These are phyloP conservation scores for Moelleriella libera DNA, from an alignment of 2,329 filamentous ascomycete genomes.

Conservation along the genomic window DNA sequence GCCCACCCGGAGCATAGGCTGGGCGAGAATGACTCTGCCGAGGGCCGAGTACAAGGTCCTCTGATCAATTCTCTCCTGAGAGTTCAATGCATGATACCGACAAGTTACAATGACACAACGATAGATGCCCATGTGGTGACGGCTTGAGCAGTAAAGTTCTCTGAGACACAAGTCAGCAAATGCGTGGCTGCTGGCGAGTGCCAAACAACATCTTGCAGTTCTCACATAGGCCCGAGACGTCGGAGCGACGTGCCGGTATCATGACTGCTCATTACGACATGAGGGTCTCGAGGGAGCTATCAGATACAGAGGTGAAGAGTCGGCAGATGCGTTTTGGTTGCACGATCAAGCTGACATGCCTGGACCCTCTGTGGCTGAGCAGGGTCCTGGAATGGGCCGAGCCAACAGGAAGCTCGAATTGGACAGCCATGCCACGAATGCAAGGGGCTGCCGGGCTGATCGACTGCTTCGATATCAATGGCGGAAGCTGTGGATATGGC, in stretches of 20 bases:
- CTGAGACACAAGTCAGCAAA: conserved; percentile 12
- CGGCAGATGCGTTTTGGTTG: too few relatives aligned
- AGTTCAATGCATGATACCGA: conserved; percentile 19
- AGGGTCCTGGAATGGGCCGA: too few relatives aligned
- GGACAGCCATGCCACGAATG: too few relatives aligned
- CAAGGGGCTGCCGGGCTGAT: too few relatives aligned
- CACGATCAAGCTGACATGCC: too few relatives aligned
- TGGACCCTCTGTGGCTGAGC: too few relatives aligned
- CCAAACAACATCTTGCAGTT: not conserved
- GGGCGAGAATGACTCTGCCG: conserved; percentile 22
- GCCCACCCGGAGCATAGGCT: conserved; percentile 33
- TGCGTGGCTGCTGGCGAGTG: not conserved
- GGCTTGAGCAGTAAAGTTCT: conserved; percentile 29
- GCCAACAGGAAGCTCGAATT: too few relatives aligned
- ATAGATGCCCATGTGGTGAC: conserved; percentile 32
- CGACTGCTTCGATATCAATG: too few relatives aligned
- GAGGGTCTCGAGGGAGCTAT: not conserved
- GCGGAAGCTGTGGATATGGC: too few relatives aligned
- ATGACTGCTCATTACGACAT: not conserved
- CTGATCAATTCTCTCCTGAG: conserved; percentile 2
- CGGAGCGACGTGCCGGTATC: not conserved
- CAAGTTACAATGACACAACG: conserved; percentile 30
- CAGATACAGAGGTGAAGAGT: not conserved
- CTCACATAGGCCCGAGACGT: not conserved
- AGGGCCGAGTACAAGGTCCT: conserved; percentile 22